A percentile compares a stretch with the other conserved stretches of the same genome.
These are phyloP conservation scores for Gautieria morchelliformis DNA, from an alignment of 768 basidiomycete species.

Conservation along the genomic window DNA sequence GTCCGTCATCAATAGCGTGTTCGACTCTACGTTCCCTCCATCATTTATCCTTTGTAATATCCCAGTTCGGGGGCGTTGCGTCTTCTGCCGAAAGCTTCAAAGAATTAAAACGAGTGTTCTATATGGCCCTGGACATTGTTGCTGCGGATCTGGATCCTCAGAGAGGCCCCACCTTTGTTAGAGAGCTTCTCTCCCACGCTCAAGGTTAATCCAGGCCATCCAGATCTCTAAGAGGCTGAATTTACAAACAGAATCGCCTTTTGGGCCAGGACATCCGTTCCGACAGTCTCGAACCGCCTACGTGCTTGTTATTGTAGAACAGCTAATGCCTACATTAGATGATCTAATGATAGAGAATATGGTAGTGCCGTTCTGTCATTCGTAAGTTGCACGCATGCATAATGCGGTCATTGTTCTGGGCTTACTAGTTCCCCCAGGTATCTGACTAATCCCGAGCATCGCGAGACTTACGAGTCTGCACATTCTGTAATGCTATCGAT, in stretches of 20 bases:
- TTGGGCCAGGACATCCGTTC: not conserved
- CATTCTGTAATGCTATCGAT: slow-evolving; percentile 77
- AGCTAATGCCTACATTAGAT: slow-evolving; percentile 55
- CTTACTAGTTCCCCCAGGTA: slow-evolving; percentile 33
- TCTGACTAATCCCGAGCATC: slow-evolving; percentile 44
- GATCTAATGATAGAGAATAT: slow-evolving; percentile 41
- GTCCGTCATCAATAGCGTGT: slow-evolving; percentile 34
- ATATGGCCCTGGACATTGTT: slow-evolving; percentile 68
- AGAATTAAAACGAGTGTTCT: slow-evolving; percentile 68
- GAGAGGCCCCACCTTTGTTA: not conserved
- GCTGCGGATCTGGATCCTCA: slow-evolving; percentile 24
- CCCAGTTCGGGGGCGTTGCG: slow-evolving; percentile 69
- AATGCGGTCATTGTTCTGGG: slow-evolving; percentile 6
- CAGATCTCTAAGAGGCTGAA: not conserved
- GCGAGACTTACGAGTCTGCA: slow-evolving; percentile 78
- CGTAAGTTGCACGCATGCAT: slow-evolving; percentile 34
- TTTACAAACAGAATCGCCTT: slow-evolving; percentile 13
- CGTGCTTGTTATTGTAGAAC: slow-evolving; percentile 66
- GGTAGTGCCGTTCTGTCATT: slow-evolving; percentile 53
- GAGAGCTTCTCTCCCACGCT: not conserved
- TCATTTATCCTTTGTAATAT: slow-evolving; percentile 66
- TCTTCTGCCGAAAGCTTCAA: slow-evolving; percentile 48
- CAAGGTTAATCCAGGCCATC: not conserved
- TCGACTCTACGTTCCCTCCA: slow-evolving; percentile 48
- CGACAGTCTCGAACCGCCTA: slow-evolving; percentile 42